These are phyloP conservation scores for Phialemoniopsis sp. DNA, from an alignment of 2,329 filamentous ascomycete species.

Conservation along the genomic window DNA sequence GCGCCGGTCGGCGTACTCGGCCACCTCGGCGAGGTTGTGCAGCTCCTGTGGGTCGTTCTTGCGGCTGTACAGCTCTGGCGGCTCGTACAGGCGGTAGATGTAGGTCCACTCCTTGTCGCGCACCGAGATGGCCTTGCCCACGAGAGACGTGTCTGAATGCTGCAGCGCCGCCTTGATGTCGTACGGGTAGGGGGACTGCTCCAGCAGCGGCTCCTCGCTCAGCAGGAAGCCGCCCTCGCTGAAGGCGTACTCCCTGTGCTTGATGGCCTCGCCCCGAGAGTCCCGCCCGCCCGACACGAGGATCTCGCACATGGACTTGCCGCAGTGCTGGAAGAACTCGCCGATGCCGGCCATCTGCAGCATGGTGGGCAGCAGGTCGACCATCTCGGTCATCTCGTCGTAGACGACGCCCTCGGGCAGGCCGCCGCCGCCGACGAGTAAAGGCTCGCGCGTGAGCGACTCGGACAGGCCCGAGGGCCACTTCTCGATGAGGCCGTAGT, in stretches of 20 bases:
- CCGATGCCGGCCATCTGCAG: constrained; percentile 30
- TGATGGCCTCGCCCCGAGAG: constrained; percentile 6
- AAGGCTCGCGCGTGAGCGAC: constrained; percentile 33
- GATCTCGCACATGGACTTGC: constrained; percentile 25
- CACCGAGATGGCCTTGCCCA: constrained; percentile 35
- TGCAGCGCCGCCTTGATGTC: constrained; percentile 40
- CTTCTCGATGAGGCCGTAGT: constrained; percentile 43
- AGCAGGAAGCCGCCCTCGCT: constrained; percentile 39
- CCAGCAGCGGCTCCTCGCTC: constrained; percentile 37
- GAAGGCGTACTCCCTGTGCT: constrained; percentile 34
- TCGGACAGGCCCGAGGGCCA: constrained; percentile 40
- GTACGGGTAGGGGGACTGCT: constrained; percentile 37
- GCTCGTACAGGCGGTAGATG: constrained; percentile 40
- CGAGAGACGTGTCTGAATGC: constrained; percentile 35
- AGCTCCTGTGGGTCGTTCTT: constrained; percentile 28
- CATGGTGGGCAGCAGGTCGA: constrained; percentile 38
- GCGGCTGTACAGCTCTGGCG: constrained; percentile 34
- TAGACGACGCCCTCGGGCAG: constrained; percentile 26
- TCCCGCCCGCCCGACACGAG: constrained; percentile 8
- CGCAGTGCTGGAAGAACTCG: constrained; percentile 34
- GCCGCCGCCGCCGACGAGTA: constrained; percentile 36
- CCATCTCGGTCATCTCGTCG: constrained; percentile 35
- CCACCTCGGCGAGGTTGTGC: constrained; percentile 28
- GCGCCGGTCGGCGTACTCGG: constrained; percentile 13
- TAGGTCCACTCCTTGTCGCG: constrained; percentile 32